phyloP scores from a whole-genome alignment of 2,329 filamentous ascomycete genomes.

The Cordyceps cateniannulata region DNA sequence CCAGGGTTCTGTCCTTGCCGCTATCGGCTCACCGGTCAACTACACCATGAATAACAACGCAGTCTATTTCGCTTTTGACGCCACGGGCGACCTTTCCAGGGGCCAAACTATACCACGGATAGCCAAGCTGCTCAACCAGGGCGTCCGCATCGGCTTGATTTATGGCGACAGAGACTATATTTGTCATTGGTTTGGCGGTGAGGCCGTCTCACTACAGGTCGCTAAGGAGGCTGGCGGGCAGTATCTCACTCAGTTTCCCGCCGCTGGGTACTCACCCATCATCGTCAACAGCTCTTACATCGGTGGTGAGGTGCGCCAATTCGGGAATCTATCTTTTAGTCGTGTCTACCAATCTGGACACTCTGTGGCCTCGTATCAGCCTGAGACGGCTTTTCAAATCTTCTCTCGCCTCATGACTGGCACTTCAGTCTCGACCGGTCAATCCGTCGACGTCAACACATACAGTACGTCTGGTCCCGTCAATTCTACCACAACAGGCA shows the following conservation, averaged over 20 bases:
- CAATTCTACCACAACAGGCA: conserved; percentile 51
- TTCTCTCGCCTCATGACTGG: conserved; percentile 55
- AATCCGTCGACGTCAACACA: conserved; percentile 39
- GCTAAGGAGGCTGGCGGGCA: conserved; percentile 39
- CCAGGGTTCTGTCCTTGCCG: conserved; percentile 46
- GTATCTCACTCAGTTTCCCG: conserved; percentile 50
- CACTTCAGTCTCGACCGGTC: conserved; percentile 49
- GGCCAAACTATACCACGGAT: conserved; percentile 54
- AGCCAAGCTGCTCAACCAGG: conserved; percentile 52
- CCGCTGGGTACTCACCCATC: conserved; percentile 67
- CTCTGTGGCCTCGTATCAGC: conserved; percentile 55
- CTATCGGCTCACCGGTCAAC: conserved; percentile 57
- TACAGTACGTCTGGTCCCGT: conserved; percentile 53
- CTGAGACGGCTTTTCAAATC: conserved; percentile 50
- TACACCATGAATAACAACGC: conserved; percentile 44
- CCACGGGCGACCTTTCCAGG: conserved; percentile 56
- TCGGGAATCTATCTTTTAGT: conserved; percentile 65
- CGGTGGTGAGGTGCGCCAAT: conserved; percentile 69
- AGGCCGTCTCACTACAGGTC: conserved; percentile 62
- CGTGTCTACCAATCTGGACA: conserved; percentile 62
- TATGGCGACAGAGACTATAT: conserved; percentile 61
- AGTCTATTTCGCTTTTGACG: conserved; percentile 40
- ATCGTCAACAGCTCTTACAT: conserved; percentile 61
- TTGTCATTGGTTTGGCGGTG: conserved; percentile 66
- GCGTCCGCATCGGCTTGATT: conserved; percentile 64